Evolutionary conservation across 2,329 filamentous ascomycete species (phyloP), one percentile per base, ranked within the genome.

Genomic region (Fusarium newnesense): DNA sequence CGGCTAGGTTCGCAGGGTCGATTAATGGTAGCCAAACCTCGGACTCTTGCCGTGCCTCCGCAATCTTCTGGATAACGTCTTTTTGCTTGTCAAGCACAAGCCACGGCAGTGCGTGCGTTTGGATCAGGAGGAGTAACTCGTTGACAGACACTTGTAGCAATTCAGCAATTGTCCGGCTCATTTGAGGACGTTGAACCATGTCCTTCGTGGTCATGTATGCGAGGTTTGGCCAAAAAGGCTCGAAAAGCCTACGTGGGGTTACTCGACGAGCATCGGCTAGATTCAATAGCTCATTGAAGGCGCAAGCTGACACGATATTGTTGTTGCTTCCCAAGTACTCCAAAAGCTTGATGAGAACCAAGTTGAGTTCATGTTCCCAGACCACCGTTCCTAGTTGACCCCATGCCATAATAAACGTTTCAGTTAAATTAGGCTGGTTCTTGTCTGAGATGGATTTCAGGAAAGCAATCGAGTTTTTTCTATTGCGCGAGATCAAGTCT

Each of bases 281-380:
- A 68, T 90, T 91, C 26, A 93, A 86, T 43, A 97, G 84, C 82
- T 97, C 95, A 73, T 93, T 93, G 80, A 95, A 96, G 7, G 96
- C 94, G 72, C 95, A 89, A 9, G 92, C 93, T 60, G 92, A 94
- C 13, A 97, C 86, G 37, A 97, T 88, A 43, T 90, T 89, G 80
- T 97, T 97, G 46, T 89, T 86, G 82, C 96, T 93, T 12, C 96
- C 96, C 13, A 98, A 86, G 79, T 96, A 97, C 65, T 97, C 93
- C 13, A 98, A 87, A 11, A 98, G 87, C 73, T 93, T 91, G 63
- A 97, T 87, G 36, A 99, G 85, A 28, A 96, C 92, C 59, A 98
- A 89, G 75, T 96, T 96, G 62, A 97, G 88, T 79, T 97, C 94
- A 71, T 96, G 91, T 70, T 96, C 94, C 21, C 90, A 88, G 49